Conservation (phyloP, 192 early-diverging fungal species). For the Backusella australiensis region DNA sequence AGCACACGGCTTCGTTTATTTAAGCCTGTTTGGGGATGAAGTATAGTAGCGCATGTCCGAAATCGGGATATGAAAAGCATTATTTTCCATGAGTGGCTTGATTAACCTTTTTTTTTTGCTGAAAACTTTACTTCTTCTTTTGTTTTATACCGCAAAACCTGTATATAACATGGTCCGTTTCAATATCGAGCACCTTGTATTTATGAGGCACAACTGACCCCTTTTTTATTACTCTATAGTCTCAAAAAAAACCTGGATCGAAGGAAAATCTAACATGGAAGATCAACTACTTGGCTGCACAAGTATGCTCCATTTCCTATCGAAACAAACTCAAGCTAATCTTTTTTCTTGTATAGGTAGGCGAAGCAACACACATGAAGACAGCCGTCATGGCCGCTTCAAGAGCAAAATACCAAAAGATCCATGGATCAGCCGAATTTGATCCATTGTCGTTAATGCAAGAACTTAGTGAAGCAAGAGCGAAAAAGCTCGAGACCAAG, state of each 20-base stretch:
- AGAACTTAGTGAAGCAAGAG: constrained; percentile 15
- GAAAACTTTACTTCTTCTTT: neutral
- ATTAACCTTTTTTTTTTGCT: neutral
- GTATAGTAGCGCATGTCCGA: too few species aligned
- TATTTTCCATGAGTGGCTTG: neutral
- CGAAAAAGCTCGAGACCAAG: constrained; percentile 28
- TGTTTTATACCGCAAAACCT: neutral
- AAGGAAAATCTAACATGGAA: constrained; percentile 42
- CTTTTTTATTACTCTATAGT: neutral
- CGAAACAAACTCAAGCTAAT: neutral
- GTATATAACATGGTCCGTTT: constrained; percentile 1
- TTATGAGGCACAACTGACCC: neutral
- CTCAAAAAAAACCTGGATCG: neutral
- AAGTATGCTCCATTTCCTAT: constrained; percentile 17
- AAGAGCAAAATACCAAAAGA: constrained; percentile 4
- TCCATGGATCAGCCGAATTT: neutral
- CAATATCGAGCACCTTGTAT: neutral
- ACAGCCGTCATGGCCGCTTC: constrained; percentile 1
- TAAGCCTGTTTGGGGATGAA: too few species aligned
- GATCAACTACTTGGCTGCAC: constrained; percentile 38
- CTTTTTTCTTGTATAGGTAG: neutral
- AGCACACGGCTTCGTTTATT: too few species aligned
- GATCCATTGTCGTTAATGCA: constrained; percentile 5
- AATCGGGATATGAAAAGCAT: neutral
- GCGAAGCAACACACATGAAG: constrained; percentile 14